Conservation (phyloP, 768 basidiomycete genomes). For the Amanita rimosa region DNA sequence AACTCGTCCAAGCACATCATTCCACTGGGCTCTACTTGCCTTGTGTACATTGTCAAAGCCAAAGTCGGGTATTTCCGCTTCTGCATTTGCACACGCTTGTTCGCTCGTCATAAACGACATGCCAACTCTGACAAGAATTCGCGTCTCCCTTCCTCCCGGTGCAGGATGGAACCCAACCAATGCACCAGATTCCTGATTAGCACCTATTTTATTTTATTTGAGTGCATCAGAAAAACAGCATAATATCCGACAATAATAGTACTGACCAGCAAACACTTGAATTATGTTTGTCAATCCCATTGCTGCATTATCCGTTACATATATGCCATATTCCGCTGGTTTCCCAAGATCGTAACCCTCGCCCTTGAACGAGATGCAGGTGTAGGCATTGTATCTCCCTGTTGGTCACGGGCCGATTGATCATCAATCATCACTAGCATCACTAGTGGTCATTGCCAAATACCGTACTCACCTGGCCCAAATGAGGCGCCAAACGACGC, state of each 20-base stretch:
- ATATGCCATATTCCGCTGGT: conserved; percentile 46
- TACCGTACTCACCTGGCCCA: conserved; percentile 28
- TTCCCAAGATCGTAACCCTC: conserved; percentile 32
- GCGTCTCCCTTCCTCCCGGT: conserved; percentile 21
- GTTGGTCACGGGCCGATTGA: background rate
- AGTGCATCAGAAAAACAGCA: background rate
- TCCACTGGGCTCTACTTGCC: conserved; percentile 38
- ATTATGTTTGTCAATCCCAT: conserved; percentile 30
- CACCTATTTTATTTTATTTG: background rate
- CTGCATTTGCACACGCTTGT: conserved; percentile 52
- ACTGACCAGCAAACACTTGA: conserved; percentile 38
- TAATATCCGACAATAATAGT: background rate
- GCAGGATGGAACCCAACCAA: conserved; percentile 39
- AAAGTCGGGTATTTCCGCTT: conserved; percentile 47
- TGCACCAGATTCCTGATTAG: conserved; percentile 29
- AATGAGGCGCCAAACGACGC: conserved; percentile 43
- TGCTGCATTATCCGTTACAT: conserved; percentile 37
- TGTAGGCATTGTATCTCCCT: conserved; percentile 44
- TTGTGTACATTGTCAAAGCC: conserved; percentile 39
- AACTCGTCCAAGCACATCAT: conserved; percentile 42
- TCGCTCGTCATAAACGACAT: conserved; percentile 50
- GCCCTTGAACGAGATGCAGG: conserved; percentile 51
- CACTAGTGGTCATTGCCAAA: no score
- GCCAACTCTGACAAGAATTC: conserved; percentile 50
- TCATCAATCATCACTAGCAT: background rate